Evolutionary conservation across 2,329 filamentous ascomycete genomes (phyloP), one percentile per base, ranked within the genome.

Genomic region (Fusarium pseudocircinatum): DNA sequence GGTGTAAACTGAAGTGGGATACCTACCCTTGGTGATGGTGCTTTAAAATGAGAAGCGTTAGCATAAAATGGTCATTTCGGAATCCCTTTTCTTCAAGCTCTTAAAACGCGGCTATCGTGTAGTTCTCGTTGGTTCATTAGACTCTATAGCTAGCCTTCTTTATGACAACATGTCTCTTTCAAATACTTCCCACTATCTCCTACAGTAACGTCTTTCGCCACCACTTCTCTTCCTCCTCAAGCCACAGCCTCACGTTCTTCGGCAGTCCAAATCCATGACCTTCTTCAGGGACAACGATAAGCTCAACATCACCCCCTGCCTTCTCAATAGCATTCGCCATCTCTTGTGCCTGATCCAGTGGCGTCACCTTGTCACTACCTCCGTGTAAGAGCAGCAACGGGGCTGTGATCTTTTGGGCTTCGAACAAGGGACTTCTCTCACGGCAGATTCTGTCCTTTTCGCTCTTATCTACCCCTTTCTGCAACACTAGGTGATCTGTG

Each of bases 331-430:
- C 82, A 44, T 80, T 78, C 15, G 86, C 84, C 78, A 92, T 88
- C 59, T 86, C 83, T 37, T 83, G 80, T 6, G 87, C 87, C 76
- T 92, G 90, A 22, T 84, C 82, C n/a, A 87, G 77, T 1, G 89
- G 89, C 22, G 91, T 90, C 4, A 91, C 85, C 44, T 85, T 85
- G 73, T 92, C 90, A 8, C 80, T 80, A 5, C 83, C 83, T 0
- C 89, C 90, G 28, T 90, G 87, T 10, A 91, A 72, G n/a, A 92
- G 78, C 40, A 91, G 78, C 28, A 91, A 75, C 2, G 88, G 87
- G 4, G 85, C 80, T 43, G 79, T 80, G 60, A 89, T 87, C 59
- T 82, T 81, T n/a, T 84, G 80, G 0, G 84, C 86, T 58, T 86
- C 83, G 50, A 82, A 84, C 20, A 87, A 77, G 0, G 88, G 86